Evolutionary conservation across 192 early-diverging fungal species (phyloP).

Genomic region (Umbelopsis sp.): DNA sequence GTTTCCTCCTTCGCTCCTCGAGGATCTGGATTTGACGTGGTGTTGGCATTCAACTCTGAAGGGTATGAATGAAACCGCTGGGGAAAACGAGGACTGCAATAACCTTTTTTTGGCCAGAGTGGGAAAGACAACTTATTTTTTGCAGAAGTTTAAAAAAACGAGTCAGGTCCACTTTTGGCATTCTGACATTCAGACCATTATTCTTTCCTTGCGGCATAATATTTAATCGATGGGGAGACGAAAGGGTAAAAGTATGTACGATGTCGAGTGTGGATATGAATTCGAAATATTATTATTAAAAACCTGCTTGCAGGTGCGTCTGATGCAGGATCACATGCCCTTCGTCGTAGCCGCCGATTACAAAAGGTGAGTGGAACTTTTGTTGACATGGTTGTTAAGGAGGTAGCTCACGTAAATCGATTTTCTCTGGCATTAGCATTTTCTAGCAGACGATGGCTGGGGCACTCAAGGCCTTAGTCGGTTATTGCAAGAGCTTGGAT

Average conservation of each 20-base stretch:
- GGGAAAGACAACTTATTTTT: neutral
- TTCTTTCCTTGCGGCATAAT: neutral
- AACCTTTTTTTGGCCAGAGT: neutral
- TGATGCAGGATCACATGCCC: constrained; percentile 6
- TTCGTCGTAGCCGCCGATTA: constrained; percentile 12
- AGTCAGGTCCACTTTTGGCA: constrained; percentile 9
- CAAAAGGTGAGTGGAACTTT: neutral
- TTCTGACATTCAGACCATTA: neutral
- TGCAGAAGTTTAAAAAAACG: neutral
- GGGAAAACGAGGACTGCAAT: neutral
- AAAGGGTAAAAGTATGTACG: constrained; percentile 4
- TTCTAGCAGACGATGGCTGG: constrained; percentile 37
- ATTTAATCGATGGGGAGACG: constrained; percentile 6
- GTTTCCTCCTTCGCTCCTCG: neutral
- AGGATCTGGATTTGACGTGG: neutral
- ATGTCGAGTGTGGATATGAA: neutral
- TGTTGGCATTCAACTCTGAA: neutral
- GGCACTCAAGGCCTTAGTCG: constrained; percentile 50
- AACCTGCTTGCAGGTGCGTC: neutral
- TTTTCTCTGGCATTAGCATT: constrained; percentile 8
- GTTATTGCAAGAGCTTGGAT: constrained; percentile 48
- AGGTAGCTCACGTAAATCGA: neutral
- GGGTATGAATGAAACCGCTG: neutral
- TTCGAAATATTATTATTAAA: neutral
- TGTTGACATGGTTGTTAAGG: neutral